Conservation (phyloP, 345 rosid genomes). For the Ceriops decandra region DNA sequence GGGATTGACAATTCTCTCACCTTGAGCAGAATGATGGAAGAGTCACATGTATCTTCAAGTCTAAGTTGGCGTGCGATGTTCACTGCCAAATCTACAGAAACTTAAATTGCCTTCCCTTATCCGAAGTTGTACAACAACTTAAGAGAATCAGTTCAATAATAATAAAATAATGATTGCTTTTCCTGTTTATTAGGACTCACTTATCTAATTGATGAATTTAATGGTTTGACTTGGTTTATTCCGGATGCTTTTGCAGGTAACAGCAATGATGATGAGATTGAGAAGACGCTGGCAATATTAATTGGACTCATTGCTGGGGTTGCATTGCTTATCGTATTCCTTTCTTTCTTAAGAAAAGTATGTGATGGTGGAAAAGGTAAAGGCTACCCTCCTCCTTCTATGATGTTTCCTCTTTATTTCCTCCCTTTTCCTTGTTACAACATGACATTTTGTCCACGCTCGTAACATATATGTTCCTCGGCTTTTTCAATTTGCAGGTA, state of each 20-base stretch:
- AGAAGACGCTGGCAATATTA: conserved; percentile 88
- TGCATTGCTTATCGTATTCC: conserved; percentile 64
- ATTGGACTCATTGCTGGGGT: conserved; percentile 84
- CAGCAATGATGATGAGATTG: conserved; percentile 58
- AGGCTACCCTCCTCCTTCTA: background rate
- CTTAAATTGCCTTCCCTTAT: no score
- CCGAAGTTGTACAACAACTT: background rate
- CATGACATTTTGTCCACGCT: background rate
- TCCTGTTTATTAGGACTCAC: no score
- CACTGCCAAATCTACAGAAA: no score
- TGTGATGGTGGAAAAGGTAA: conserved; percentile 64
- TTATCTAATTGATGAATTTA: background rate
- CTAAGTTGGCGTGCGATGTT: background rate
- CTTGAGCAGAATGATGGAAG: background rate
- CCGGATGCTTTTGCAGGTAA: conserved; percentile 22
- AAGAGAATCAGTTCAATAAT: background rate
- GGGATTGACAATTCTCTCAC: background rate
- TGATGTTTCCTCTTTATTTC: background rate
- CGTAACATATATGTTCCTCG: background rate
- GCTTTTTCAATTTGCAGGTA: conserved; percentile 27
- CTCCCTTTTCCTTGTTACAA: background rate
- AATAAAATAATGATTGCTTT: conserved; percentile 7
- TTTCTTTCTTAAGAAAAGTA: conserved; percentile 58
- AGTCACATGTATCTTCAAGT: background rate
- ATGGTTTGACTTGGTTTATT: background rate